These are phyloP conservation scores for sorghum (Sorghum bicolor) DNA, from an alignment of 176 grass and related monocot species.

Conservation along the genomic window Sorghum_bicolor_NCBIv3 NC_012870.2:7468501-7469000, in stretches of 20 bases:
- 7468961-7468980: not conserved
- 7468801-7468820: not conserved
- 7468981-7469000: not conserved
- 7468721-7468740: not conserved
- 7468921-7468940: not conserved
- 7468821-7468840: not conserved
- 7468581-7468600: constrained; percentile 22
- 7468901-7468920: not conserved
- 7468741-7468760: not conserved
- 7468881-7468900: not conserved
- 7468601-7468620: not conserved
- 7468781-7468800: not conserved
- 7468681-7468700: not conserved
- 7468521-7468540: constrained; percentile 32
- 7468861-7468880: not conserved
- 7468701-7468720: not conserved
- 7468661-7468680: not conserved
- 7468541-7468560: not conserved
- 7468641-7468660: not conserved
- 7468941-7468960: constrained; percentile 6
- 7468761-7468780: not conserved
- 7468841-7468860: constrained; percentile 7
- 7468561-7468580: not conserved
- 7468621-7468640: constrained; percentile 21
- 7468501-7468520: not conserved